Base-by-base conservation (phyloP, 139 green algal genomes). In the Picochlorum sp. region DNA sequence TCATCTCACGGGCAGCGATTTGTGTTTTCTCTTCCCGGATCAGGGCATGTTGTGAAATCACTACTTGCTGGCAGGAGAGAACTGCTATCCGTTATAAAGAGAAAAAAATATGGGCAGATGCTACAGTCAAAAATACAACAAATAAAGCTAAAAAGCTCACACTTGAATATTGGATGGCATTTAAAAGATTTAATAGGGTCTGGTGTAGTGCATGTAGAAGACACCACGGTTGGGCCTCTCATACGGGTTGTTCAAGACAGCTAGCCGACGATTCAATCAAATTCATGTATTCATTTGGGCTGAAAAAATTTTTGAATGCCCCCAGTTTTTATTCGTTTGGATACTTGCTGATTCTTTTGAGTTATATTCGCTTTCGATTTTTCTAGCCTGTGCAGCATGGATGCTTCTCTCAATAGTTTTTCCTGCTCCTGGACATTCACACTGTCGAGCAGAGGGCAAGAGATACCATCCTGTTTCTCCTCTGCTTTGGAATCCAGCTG, bases 91-190 rank as follows among this genome's bases (percentile, higher is more conserved):
- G 62, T 73, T 50, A 26, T 84, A 34, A 62, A 61, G 3, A 66
- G 68, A 34, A 62, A 66, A 14, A 61, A 64, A 41, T 61, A 77
- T 58, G 58, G 58, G 10, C 75, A 84, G 60, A 63, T 80, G 20
- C 64, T 80, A 20, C 66, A 81, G 44, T 44, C 50, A 8, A 74
- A 83, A 23, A 67, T 84, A 10, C 51, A 69, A 24, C 73, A 75
- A 34, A 54, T 64, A 13, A 73, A 71, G 49, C 61, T 84, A 52
- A 62, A 62, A 61, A 58, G 51, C n/a, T 66, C 51, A 1, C 13
- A 62, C 24, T 64, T 84, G 37, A 70, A 70, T 45, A 62, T 71
- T 45, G 60, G 54, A 7, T 84, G 72, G 49, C 78, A 84, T 30
- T 38, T 83, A 4, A 65, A 70, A 6, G 75, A 84, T 58, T 57